Conservation (phyloP, 148 eudicot genomes). For the Rhododendron vialii region DNA sequence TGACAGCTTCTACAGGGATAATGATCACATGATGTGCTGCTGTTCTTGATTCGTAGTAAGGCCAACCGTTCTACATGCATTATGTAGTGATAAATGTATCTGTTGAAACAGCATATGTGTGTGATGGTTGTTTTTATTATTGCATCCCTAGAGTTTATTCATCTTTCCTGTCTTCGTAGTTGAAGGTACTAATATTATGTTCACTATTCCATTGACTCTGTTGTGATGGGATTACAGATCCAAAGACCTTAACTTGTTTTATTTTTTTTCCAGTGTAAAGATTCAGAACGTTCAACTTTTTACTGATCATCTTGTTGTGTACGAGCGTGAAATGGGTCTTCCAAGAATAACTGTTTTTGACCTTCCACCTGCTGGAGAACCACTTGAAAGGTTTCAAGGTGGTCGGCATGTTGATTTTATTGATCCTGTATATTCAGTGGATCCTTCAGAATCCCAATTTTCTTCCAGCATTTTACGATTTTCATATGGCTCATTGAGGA, state of each 20-base stretch:
- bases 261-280: conserved; percentile 56
- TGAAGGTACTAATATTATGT: background rate
- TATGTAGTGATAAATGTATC: background rate
- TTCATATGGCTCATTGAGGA: conserved; percentile 83
- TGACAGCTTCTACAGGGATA: background rate
- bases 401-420: conserved; percentile 63
- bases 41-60: background rate
- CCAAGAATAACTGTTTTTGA: conserved; percentile 46
- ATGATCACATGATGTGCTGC: background rate
- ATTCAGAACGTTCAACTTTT: conserved; percentile 64
- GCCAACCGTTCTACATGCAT: background rate
- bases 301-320: conserved; percentile 64
- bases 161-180: background rate
- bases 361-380: conserved; percentile 74
- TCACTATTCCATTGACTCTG: background rate
- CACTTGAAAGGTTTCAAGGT: conserved; percentile 55
- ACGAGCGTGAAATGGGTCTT: conserved; percentile 74
- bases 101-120: background rate
- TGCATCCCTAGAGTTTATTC: background rate
- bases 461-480: conserved; percentile 67
- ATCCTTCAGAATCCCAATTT: conserved; percentile 55
- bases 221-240: background rate
- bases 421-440: conserved; percentile 73
- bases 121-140: background rate
- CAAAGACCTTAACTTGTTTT: conserved; percentile 7